Conservation (phyloP, 352 stramenopile species). For the Globisporangium parvum region DNA sequence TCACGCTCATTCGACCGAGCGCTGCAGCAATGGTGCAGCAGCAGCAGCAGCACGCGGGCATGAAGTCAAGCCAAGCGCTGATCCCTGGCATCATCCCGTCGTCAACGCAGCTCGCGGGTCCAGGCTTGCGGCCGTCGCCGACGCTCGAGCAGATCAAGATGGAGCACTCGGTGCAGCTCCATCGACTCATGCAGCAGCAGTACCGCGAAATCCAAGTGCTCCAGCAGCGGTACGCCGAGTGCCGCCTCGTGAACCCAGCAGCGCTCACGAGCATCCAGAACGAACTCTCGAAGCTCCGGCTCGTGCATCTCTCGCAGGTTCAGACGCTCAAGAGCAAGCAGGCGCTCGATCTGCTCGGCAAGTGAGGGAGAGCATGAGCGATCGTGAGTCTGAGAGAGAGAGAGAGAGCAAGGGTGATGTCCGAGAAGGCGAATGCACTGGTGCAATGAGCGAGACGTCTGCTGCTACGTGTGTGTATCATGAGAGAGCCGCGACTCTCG, state of each 20-base stretch:
- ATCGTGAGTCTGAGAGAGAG: not conserved
- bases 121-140: conserved; percentile 15
- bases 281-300: conserved; percentile 76
- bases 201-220: conserved; percentile 84
- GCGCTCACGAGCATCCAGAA: conserved; percentile 80
- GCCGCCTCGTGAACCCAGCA: conserved; percentile 56
- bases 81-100: conserved; percentile 16
- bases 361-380: conserved; percentile 20
- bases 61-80: conserved; percentile 31
- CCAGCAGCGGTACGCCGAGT: conserved; percentile 81
- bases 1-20: conserved; percentile 43
- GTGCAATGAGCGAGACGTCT: too few relatives aligned
- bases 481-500: conserved; percentile 7
- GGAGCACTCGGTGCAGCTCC: conserved; percentile 82
- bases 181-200: conserved; percentile 84
- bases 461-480: not conserved
- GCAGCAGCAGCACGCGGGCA: conserved; percentile 25
- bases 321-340: conserved; percentile 86
- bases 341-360: conserved; percentile 63
- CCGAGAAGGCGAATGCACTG: not conserved
- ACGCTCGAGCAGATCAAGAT: conserved; percentile 72
- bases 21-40: conserved; percentile 30
- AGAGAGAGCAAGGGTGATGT: not conserved
- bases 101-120: conserved; percentile 17
- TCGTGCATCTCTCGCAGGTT: conserved; percentile 79